Conservation (phyloP, 2,329 filamentous ascomycete species). For the Tetracladium maxilliforme region DNA sequence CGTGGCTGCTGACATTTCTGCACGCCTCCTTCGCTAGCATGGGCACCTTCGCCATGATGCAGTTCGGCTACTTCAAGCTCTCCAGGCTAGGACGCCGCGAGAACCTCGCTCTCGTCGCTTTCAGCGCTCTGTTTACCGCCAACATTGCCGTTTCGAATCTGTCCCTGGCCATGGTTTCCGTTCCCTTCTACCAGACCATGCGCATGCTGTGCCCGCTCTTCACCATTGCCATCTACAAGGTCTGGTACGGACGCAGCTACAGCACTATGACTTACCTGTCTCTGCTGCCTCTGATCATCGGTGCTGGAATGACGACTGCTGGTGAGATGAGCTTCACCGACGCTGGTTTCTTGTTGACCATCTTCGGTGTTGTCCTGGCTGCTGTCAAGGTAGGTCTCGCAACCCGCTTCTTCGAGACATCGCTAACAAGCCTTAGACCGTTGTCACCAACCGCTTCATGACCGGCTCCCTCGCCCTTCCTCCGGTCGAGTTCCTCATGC, state of each 20-base stretch:
- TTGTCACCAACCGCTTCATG: conserved; percentile 50
- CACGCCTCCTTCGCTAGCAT: conserved; percentile 40
- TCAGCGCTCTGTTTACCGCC: conserved; percentile 45
- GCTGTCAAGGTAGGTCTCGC: conserved; percentile 46
- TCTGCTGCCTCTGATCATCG: conserved; percentile 43
- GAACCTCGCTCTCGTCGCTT: conserved; percentile 38
- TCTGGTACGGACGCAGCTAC: conserved; percentile 39
- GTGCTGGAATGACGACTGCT: conserved; percentile 42
- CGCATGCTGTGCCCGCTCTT: conserved; percentile 46
- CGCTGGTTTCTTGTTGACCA: conserved; percentile 37
- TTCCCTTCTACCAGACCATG: conserved; percentile 53
- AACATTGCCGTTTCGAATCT: conserved; percentile 52
- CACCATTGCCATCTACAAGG: conserved; percentile 44
- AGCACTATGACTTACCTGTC: conserved; percentile 40
- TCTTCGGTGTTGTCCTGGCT: conserved; percentile 37
- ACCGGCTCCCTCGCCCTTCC: conserved; percentile 42
- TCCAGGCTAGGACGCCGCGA: conserved; percentile 35
- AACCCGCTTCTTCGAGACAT: conserved; percentile 41
- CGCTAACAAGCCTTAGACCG: conserved; percentile 24
- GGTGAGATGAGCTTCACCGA: conserved; percentile 50
- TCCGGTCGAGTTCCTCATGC: conserved; percentile 43
- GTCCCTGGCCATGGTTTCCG: conserved; percentile 45
- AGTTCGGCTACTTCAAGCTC: conserved; percentile 34
- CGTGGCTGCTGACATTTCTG: conserved; percentile 44
- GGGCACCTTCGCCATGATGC: conserved; percentile 38